Evolutionary conservation across 441 rosid species (phyloP).

Genomic region (Erysimum pusillum): DNA sequence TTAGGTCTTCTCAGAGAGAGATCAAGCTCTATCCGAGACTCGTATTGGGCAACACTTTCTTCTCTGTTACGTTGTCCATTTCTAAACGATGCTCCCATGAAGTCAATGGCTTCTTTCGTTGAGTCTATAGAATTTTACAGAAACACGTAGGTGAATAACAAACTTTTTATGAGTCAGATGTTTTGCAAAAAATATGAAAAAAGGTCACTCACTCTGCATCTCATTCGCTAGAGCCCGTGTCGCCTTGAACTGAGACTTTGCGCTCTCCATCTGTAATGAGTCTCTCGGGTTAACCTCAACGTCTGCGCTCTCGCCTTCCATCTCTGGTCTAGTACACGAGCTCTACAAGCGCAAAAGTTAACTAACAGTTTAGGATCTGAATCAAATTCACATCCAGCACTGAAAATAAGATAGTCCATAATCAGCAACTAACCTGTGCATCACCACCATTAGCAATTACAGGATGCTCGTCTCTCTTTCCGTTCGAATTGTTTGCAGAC

Average conservation of each 20-base stretch:
- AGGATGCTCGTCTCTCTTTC: constrained; percentile 54
- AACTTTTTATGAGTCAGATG: background rate
- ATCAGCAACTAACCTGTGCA: constrained; percentile 63
- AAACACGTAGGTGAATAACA: constrained; percentile 12
- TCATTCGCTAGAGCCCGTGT: constrained; percentile 11
- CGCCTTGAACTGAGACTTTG: constrained; percentile 22
- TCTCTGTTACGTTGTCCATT: constrained; percentile 34
- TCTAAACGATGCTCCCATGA: constrained; percentile 71
- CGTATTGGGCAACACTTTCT: constrained; percentile 50
- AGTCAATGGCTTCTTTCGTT: constrained; percentile 73
- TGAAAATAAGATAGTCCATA: constrained; percentile 5
- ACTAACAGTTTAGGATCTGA: constrained; percentile 3
- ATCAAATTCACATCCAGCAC: constrained; percentile 5
- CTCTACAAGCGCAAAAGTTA: constrained; percentile 67
- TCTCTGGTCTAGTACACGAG: constrained; percentile 78
- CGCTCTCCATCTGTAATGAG: constrained; percentile 31
- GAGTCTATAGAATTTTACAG: constrained; percentile 44
- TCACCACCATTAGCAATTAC: constrained; percentile 69
- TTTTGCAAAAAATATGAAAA: constrained; percentile 16
- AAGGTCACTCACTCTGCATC: constrained; percentile 43
- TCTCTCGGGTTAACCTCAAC: constrained; percentile 43
- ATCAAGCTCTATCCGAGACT: constrained; percentile 65
- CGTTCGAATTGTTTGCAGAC: constrained; percentile 76
- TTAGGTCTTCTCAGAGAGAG: constrained; percentile 75
- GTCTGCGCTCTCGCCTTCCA: constrained; percentile 66